These are phyloP conservation scores for Candida sonorensis DNA, from an alignment of 805 yeast genomes.

Conservation along the genomic window DNA sequence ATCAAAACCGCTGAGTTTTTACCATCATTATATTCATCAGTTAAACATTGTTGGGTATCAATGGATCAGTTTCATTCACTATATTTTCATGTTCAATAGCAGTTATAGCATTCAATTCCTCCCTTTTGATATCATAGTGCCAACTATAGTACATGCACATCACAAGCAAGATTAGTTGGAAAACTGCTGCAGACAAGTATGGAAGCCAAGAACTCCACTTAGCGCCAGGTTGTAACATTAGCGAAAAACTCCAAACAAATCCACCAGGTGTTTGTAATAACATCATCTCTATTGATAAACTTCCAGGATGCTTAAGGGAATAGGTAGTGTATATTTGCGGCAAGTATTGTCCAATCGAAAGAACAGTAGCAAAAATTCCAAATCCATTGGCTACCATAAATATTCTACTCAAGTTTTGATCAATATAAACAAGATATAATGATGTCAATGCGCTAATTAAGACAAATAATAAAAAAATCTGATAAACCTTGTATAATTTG, in stretches of 20 bases:
- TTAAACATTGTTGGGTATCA: too few relatives aligned
- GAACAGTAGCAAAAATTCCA: constrained; percentile 58
- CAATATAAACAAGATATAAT: constrained; percentile 23
- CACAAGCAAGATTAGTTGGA: constrained; percentile 54
- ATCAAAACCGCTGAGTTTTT: too few relatives aligned
- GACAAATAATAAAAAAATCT: constrained; percentile 33
- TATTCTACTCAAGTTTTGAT: constrained; percentile 6
- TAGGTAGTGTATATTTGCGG: constrained; percentile 77
- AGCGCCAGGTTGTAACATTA: constrained; percentile 66
- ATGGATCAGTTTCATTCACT: constrained; percentile 7
- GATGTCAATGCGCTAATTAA: constrained; percentile 29
- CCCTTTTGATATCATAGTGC: constrained; percentile 11
- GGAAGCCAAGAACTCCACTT: constrained; percentile 88
- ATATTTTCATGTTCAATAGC: constrained; percentile 12
- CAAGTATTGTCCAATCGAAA: constrained; percentile 66
- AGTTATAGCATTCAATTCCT: constrained; percentile 17
- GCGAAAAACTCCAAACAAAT: constrained; percentile 65
- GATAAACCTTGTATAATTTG: constrained; percentile 34
- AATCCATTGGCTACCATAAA: constrained; percentile 46
- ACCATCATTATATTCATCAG: background rate
- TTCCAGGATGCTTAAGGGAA: constrained; percentile 66
- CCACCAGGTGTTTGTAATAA: constrained; percentile 88
- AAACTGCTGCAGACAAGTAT: constrained; percentile 59
- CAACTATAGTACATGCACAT: constrained; percentile 53
- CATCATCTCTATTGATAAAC: constrained; percentile 76